Base-by-base conservation (phyloP, 2,329 filamentous ascomycete genomes). In the Lecanicillium sp. region DNA sequence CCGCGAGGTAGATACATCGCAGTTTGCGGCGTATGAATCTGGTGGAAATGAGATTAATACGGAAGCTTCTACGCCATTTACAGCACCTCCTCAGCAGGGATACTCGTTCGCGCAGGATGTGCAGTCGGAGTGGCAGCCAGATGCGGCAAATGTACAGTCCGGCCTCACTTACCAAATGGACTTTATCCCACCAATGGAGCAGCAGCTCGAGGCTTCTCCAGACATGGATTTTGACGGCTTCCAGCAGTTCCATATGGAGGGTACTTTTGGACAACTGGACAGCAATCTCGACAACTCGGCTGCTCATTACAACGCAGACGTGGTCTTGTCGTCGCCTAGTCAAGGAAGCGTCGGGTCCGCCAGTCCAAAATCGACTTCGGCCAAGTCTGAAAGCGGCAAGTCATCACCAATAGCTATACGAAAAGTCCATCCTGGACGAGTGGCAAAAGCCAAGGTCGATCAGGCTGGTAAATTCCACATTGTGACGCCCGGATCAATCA, bases 401-500 rank as follows among this genome's bases (percentile, higher is more conserved):
- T 51, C 56, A 9, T 52, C 58, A 9, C 52, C 51, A 16, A 55
- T 43, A 18, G 35, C 59, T 17, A 62, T 66, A 29, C 63, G 64
- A 32, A 71, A 64, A 49, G 59, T 69, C 19, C 63, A 63, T 40
- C 55, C 53, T 4, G 55, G 62, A 18, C 67, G 68, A 45, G 51
- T 71, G 8, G 60, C 63, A 42, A 74, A 73, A 55, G 67, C 60
- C 48, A 68, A 62, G 50, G 36, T 51, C 13, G 55, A 61, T 7
- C 51, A 60, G 25, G 49, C 58, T 15, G 64, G 62, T 48, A 71
- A 70, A 40, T 75, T 76, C 49, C 64, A 75, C 48, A 71, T 76
- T 42, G 64, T 76, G 39, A 75, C 71, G 2, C 71, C 72, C 4
- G 67, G 63, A 29, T 67, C 68, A 17, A 73, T 75, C 53, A 66